Evolutionary conservation across 2,329 filamentous ascomycete genomes (phyloP), one percentile per base, ranked within the genome.

Genomic region (Parascedosporium putredinis): DNA sequence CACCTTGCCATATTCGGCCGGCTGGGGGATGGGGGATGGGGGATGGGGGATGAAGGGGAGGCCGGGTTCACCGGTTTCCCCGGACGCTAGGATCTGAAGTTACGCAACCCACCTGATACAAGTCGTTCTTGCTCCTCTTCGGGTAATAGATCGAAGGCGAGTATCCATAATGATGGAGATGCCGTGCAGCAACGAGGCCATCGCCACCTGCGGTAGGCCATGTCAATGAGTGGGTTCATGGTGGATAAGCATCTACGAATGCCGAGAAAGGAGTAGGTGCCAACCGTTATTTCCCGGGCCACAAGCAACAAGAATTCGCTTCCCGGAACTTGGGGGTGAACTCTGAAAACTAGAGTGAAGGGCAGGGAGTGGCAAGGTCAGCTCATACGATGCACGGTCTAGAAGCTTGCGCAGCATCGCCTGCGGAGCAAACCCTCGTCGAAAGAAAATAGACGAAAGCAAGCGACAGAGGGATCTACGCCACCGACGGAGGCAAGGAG

Each of bases 101-200:
- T 23, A 29, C 45, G 6, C n/a, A 25, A 58, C 67, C 57, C 66
- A 88, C 86, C 71, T 87, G 79, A 62, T 95, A 97, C 3, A 97
- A 74, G 45, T 95, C 89, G 56, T 89, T 91, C 63, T 91, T 93
- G 64, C 84, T 83, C 50, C 88, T 80, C 66, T 97, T 97, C 1
- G 93, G 93, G 61, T 95, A 97, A 71, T 93, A 97, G 42, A 98
- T 74, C 7, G 81, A 84, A 3, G 91, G 90, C 22, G 79, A 78
- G 67, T 97, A 98, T 54, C 93, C 91, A 63, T 94, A 97, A 62
- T 95, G 86, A 63, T 80, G 81, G 4, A 98, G 77, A 66, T 98
- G 93, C 23, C 93, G 83, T 49, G 93, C 93, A 45, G 91, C 90
- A 24, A 98, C 93, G 3, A 98, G 79, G 2, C 93, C 93, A 65